Evolutionary conservation across 352 stramenopile species (phyloP).

Genomic region (Pythium coloratum): DNA sequence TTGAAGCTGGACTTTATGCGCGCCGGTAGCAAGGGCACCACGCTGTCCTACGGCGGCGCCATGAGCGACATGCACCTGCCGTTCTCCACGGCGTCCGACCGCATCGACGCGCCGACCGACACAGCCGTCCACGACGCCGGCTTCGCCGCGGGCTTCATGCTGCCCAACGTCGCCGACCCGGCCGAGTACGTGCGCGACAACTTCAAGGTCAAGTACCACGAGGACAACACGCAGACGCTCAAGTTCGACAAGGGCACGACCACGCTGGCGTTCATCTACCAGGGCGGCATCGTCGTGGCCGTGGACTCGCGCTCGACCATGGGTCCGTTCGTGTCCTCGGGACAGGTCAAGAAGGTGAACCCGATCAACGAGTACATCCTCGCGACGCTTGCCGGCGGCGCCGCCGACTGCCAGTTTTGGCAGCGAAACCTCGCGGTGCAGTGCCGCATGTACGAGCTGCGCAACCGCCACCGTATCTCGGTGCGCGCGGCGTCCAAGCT

Average conservation of each 20-base stretch:
- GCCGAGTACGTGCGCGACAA: slow-evolving; percentile 95
- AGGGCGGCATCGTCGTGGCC: slow-evolving; percentile 97
- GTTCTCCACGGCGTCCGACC: slow-evolving; percentile 29
- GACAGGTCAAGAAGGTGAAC: slow-evolving; percentile 99
- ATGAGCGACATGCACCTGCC: slow-evolving; percentile 75
- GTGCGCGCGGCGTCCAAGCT: slow-evolving; percentile 98
- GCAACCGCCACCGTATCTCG: slow-evolving; percentile 99
- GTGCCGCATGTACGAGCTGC: slow-evolving; percentile 97
- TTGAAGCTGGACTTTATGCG: slow-evolving; percentile 75
- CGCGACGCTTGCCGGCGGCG: slow-evolving; percentile 98
- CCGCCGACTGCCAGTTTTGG: slow-evolving; percentile 99
- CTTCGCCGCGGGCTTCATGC: slow-evolving; percentile 58
- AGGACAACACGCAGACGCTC: slow-evolving; percentile 94
- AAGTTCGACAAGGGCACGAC: slow-evolving; percentile 99
- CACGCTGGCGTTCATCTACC: slow-evolving; percentile 99
- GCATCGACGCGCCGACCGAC: slow-evolving; percentile 24
- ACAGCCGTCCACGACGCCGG: slow-evolving; percentile 16
- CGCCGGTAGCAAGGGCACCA: slow-evolving; percentile 56
- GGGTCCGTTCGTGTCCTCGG: slow-evolving; percentile 98
- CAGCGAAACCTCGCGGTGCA: slow-evolving; percentile 97
- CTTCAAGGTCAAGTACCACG: slow-evolving; percentile 96
- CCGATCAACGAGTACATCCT: slow-evolving; percentile 99
- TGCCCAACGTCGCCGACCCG: slow-evolving; percentile 84
- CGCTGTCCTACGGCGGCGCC: slow-evolving; percentile 69
- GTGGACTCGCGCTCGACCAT: slow-evolving; percentile 99